Conservation (phyloP, 305 asterid genomes). For the Vinca major region DNA sequence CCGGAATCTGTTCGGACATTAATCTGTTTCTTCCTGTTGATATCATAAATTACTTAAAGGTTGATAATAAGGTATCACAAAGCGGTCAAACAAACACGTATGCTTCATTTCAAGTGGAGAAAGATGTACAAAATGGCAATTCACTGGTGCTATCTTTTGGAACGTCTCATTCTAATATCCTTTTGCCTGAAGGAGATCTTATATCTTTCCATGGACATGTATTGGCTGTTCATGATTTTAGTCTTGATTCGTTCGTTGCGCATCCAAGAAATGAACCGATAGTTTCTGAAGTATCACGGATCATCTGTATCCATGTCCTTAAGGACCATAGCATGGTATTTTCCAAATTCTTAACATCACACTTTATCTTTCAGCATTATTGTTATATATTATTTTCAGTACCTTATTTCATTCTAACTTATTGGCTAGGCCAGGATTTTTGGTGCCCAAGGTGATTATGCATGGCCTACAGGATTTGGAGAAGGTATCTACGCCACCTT, state of each 20-base stretch:
- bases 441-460: slow-evolving; percentile 36
- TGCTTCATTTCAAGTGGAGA: slow-evolving; percentile 26
- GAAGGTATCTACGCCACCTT: slow-evolving; percentile 55
- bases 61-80: slow-evolving; percentile 22
- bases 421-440: slow-evolving; percentile 52
- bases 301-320: slow-evolving; percentile 56
- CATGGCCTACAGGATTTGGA: slow-evolving; percentile 61
- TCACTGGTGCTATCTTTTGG: slow-evolving; percentile 28
- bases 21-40: slow-evolving; percentile 38
- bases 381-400: neutral
- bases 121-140: slow-evolving; percentile 17
- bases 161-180: slow-evolving; percentile 27
- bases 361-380: neutral
- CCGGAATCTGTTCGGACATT: slow-evolving; percentile 37
- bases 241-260: slow-evolving; percentile 26
- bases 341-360: neutral
- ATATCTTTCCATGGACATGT: slow-evolving; percentile 56
- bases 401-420: slow-evolving; percentile 17
- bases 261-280: slow-evolving; percentile 27
- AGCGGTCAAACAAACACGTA: slow-evolving; percentile 20
- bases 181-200: slow-evolving; percentile 65
- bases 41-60: slow-evolving; percentile 37
- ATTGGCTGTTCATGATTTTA: slow-evolving; percentile 45
- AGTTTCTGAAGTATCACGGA: slow-evolving; percentile 38
- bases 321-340: slow-evolving; percentile 39